Conservation (phyloP, 2,329 filamentous ascomycete species). For the Tolypocladium inflatum region DNA sequence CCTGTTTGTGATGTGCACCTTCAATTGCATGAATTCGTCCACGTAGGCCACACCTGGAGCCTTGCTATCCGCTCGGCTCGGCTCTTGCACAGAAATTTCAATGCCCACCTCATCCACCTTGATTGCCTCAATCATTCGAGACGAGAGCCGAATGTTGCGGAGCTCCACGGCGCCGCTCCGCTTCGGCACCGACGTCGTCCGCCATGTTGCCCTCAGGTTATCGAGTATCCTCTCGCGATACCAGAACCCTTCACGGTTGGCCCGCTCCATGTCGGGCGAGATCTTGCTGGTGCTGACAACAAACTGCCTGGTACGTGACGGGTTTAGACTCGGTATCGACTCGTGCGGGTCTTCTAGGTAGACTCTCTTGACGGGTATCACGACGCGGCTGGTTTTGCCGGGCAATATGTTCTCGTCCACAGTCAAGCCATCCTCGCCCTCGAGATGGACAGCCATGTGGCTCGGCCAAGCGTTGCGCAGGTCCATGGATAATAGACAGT, state of each 20-base stretch:
- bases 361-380: slow-evolving; percentile 66
- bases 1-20: slow-evolving; percentile 65
- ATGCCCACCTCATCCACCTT: slow-evolving; percentile 72
- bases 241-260: slow-evolving; percentile 80
- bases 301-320: slow-evolving; percentile 80
- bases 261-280: slow-evolving; percentile 68
- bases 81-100: slow-evolving; percentile 43
- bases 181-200: slow-evolving; percentile 37
- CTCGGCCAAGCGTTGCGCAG: slow-evolving; percentile 85
- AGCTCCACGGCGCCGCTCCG: slow-evolving; percentile 65
- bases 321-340: slow-evolving; percentile 70
- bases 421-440: slow-evolving; percentile 37
- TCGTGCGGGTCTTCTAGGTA: slow-evolving; percentile 69
- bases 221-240: slow-evolving; percentile 75
- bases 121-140: slow-evolving; percentile 74
- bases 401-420: slow-evolving; percentile 52
- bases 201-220: slow-evolving; percentile 63
- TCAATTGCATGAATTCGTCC: slow-evolving; percentile 56
- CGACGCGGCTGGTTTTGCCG: slow-evolving; percentile 62
- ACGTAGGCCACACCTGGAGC: slow-evolving; percentile 20
- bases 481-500: slow-evolving; percentile 74
- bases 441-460: slow-evolving; percentile 58
- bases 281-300: slow-evolving; percentile 76
- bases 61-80: slow-evolving; percentile 10
- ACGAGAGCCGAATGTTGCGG: slow-evolving; percentile 61